A percentile compares a stretch with the other conserved stretches of the same genome.
These are phyloP conservation scores for Zea luxurians DNA, from an alignment of 176 grass and related monocot genomes.

Conservation along the genomic window DNA sequence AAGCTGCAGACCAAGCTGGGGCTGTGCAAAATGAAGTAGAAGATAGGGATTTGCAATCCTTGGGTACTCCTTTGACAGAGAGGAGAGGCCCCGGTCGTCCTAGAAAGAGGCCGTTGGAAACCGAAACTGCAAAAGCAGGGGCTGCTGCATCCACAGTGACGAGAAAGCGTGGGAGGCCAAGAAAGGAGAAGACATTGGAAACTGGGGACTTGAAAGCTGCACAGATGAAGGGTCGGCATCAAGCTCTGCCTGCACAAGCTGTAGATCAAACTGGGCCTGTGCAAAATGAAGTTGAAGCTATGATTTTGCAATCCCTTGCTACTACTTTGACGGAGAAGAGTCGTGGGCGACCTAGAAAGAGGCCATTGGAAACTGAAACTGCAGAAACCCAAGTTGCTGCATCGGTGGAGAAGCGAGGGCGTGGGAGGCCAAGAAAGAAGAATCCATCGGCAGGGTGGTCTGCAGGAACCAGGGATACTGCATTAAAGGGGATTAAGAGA, in stretches of 20 bases:
- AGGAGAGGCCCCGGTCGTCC: slow-evolving; percentile 32
- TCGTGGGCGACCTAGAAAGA: slow-evolving; percentile 42
- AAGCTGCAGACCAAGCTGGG: not conserved
- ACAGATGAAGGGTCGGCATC: not conserved
- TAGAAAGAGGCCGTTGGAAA: slow-evolving; percentile 15
- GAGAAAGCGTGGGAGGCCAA: slow-evolving; percentile 38
- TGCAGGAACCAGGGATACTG: no score
- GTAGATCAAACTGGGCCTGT: not conserved
- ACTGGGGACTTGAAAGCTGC: not conserved
- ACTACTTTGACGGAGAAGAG: slow-evolving; percentile 23
- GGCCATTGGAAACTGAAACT: not conserved
- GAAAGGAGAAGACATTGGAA: slow-evolving; percentile 24
- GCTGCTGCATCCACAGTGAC: not conserved
- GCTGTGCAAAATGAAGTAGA: slow-evolving; percentile 1
- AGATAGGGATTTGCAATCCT: not conserved
- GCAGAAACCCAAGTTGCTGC: not conserved
- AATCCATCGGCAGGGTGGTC: no score
- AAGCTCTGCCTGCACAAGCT: not conserved
- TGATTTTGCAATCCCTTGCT: not conserved
- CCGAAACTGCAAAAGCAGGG: not conserved
- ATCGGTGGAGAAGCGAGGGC: slow-evolving; percentile 23
- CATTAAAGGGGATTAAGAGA: no score
- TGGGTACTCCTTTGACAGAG: not conserved
- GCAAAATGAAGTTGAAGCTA: slow-evolving; percentile 30
- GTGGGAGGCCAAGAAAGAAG: slow-evolving; percentile 33